Evolutionary conservation across 352 stramenopile species (phyloP), one percentile per base, ranked within the genome.

Genomic region (Vaucheria bursata): DNA sequence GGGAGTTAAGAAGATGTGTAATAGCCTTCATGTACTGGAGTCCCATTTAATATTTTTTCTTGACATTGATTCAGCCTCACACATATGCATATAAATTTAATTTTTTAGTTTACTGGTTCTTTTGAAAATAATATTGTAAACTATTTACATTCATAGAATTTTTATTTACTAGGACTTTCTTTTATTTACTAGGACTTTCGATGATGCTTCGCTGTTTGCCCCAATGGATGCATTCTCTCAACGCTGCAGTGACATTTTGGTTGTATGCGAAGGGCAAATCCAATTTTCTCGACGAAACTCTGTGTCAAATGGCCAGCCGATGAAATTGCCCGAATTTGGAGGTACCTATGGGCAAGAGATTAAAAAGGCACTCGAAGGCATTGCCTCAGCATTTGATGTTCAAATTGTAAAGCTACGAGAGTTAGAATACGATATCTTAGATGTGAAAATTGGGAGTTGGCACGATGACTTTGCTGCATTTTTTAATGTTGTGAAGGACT

Each of bases 161-260:
- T n/a, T n/a, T n/a, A n/a, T n/a, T n/a, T n/a, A n/a, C n/a, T n/a
- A n/a, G n/a, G n/a, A n/a, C n/a, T n/a, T n/a, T n/a, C n/a, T n/a
- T n/a, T n/a, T 50, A 50, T 12, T 12, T 50, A 12, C 81, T n/a
- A 97, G 92, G 92, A 88, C 90, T 40, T 96, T 97, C 79, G 93
- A 97, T 66, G 92, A 96, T 67, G 93, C 91, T 0, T 91, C 89
- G 0, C 96, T 97, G 77, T 97, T 97, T 77, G 93, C 93, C 0
- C 72, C 97, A 80, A 95, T 97, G 49, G 93, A 97, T 71, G 93
- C 93, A 0, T 97, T 97, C 73, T 91, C 96, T 5, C 93, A 97
- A 86, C 89, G 93, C 18, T 97, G 93, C 72, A 88, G 91, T 4
- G 93, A 97, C 75, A 84, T 97, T 0, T 79, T 97, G 3, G 92